A percentile compares a stretch with the other conserved stretches of the same genome.
These are phyloP conservation scores for Paraphaeosphaeria sporulosa DNA, from an alignment of 2,329 filamentous ascomycete species.

Conservation along the genomic window DNA sequence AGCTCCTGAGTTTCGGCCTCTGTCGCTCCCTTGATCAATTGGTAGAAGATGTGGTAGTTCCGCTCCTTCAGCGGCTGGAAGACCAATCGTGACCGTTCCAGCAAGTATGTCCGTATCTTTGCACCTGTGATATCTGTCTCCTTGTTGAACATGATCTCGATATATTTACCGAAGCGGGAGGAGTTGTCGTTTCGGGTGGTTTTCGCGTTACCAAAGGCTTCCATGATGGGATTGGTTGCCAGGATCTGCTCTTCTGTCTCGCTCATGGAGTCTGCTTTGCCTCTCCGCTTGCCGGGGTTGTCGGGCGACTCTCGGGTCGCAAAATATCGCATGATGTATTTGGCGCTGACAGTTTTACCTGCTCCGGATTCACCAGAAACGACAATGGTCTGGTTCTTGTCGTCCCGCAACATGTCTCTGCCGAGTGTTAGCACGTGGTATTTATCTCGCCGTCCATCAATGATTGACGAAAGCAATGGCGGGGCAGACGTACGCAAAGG, in stretches of 20 bases:
- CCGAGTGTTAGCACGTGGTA: conserved; percentile 23
- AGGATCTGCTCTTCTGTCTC: conserved; percentile 98
- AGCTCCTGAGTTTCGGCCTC: conserved; percentile 83
- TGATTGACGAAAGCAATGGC: background rate
- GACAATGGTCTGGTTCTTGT: conserved; percentile 96
- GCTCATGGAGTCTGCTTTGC: conserved; percentile 81
- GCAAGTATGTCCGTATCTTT: conserved; percentile 93
- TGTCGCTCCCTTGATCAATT: conserved; percentile 90
- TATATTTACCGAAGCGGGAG: conserved; percentile 98
- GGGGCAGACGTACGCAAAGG: conserved; percentile 76
- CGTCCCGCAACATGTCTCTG: conserved; percentile 95
- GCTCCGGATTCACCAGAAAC: conserved; percentile 99
- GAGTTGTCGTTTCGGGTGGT: conserved; percentile 99
- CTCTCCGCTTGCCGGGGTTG: conserved; percentile 81
- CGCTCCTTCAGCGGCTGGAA: conserved; percentile 97
- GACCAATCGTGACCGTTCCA: conserved; percentile 93
- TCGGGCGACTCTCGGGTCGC: conserved; percentile 95
- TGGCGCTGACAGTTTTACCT: conserved; percentile 98
- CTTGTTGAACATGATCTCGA: conserved; percentile 99
- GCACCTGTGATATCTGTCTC: conserved; percentile 96
- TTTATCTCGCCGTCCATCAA: background rate
- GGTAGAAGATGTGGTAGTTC: conserved; percentile 99
- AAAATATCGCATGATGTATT: conserved; percentile 99
- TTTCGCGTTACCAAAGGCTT: conserved; percentile 99
- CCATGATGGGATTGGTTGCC: conserved; percentile 99